Percentiles rank a stretch among this genome's conserved stretches.
phyloP scores from a whole-genome alignment of 345 rosid species.

The Sisymbrium altissimum region DNA sequence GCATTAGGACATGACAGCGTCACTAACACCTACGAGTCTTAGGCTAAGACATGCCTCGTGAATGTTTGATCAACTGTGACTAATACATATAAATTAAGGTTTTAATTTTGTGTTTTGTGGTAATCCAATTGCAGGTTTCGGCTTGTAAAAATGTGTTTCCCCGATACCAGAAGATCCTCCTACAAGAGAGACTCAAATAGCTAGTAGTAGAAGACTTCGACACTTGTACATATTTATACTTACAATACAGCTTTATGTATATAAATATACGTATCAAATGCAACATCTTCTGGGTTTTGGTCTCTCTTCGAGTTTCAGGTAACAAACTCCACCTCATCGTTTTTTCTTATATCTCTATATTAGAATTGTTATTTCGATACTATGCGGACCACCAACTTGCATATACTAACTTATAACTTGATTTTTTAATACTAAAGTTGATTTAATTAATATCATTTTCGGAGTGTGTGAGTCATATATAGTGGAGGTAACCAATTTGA shows the following conservation, averaged over 20 bases:
- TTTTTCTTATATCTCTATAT: not conserved
- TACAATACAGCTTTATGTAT: conserved; percentile 14
- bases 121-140: conserved; percentile 57
- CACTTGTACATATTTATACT: conserved; percentile 31
- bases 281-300: conserved; percentile 3
- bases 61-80: not conserved
- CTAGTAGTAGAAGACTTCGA: not conserved
- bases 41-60: conserved; percentile 3
- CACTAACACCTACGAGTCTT: conserved; percentile 10
- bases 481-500: conserved; percentile 29
- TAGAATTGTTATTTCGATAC: not conserved
- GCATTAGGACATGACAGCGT: conserved; percentile 18
- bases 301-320: conserved; percentile 23
- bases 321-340: conserved; percentile 14
- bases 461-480: conserved; percentile 8
- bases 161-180: conserved; percentile 61
- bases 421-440: conserved; percentile 7
- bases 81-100: not conserved
- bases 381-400: conserved; percentile 21
- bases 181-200: conserved; percentile 56
- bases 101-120: not conserved
- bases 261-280: conserved; percentile 14
- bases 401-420: not conserved
- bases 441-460: conserved; percentile 11
- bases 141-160: conserved; percentile 81